These are phyloP conservation scores for Mycena maculata DNA, from an alignment of 768 basidiomycete genomes.

Conservation along the genomic window DNA sequence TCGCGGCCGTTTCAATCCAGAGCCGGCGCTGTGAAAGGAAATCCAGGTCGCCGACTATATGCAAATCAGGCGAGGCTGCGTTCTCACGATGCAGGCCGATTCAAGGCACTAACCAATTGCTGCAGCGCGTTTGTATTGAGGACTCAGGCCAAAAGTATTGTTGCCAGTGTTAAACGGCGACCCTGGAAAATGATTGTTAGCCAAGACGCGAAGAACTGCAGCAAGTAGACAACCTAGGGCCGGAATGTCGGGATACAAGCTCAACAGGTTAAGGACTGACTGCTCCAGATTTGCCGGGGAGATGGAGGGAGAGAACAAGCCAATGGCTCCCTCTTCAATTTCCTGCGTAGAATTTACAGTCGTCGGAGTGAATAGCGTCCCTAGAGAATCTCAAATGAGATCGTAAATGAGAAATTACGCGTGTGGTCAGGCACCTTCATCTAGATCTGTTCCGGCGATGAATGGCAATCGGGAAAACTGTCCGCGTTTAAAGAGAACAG, in stretches of 20 bases:
- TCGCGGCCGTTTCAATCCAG: constrained; percentile 49
- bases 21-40: constrained; percentile 45
- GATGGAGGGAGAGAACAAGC: constrained; percentile 42
- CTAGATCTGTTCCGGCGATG: constrained; percentile 57
- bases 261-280: constrained; percentile 40
- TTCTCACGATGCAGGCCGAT: not conserved
- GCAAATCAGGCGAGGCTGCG: not conserved
- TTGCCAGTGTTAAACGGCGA: constrained; percentile 56
- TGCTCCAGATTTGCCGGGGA: constrained; percentile 27
- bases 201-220: too few relatives aligned
- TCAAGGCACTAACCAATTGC: constrained; percentile 20
- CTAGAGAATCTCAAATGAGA: too few relatives aligned
- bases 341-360: constrained; percentile 39
- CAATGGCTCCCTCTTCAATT: constrained; percentile 34
- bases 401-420: too few relatives aligned
- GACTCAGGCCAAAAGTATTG: constrained; percentile 55
- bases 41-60: constrained; percentile 35
- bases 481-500: constrained; percentile 45
- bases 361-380: too few relatives aligned
- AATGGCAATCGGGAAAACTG: constrained; percentile 54
- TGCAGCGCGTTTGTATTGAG: constrained; percentile 52
- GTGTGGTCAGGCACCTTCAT: constrained; percentile 50
- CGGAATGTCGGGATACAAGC: constrained; percentile 57
- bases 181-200: constrained; percentile 33
- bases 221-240: constrained; percentile 34